phyloP scores from a whole-genome alignment of 108 stramenopile genomes.

The Fragilaria radians region DNA sequence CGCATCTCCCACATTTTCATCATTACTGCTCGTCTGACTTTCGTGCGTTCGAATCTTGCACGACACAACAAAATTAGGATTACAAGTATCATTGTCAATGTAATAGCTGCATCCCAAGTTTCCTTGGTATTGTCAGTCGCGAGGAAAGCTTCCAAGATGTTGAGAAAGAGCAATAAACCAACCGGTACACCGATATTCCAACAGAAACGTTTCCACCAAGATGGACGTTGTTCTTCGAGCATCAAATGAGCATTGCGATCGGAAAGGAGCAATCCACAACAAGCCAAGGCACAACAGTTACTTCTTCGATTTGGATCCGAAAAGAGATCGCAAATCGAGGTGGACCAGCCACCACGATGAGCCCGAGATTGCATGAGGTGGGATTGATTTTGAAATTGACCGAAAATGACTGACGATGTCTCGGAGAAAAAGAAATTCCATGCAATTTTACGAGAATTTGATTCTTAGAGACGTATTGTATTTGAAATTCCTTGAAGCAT shows the following conservation, averaged over 20 bases:
- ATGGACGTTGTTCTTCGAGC: conserved; percentile 17
- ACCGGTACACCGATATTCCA: conserved; percentile 24
- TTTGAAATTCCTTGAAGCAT: too few relatives aligned
- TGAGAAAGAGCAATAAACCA: conserved; percentile 20
- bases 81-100: conserved; percentile 3
- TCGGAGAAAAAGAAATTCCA: too few relatives aligned
- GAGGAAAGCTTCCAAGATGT: conserved; percentile 12
- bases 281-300: conserved; percentile 27
- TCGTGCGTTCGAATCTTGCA: not conserved
- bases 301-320: not conserved
- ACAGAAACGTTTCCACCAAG: conserved; percentile 21
- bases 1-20: not conserved
- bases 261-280: conserved; percentile 32
- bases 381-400: too few relatives aligned
- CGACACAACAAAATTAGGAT: not conserved
- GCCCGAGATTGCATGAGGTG: not conserved
- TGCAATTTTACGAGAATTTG: too few relatives aligned
- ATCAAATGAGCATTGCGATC: conserved; percentile 36
- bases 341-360: conserved; percentile 5
- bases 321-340: conserved; percentile 13
- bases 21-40: conserved; percentile 1
- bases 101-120: conserved; percentile 21
- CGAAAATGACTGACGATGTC: too few relatives aligned
- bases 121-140: conserved; percentile 8
- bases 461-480: too few relatives aligned